Base-by-base conservation (phyloP, 495 filamentous ascomycete genomes). In the Aspergillus bridgeri region DNA sequence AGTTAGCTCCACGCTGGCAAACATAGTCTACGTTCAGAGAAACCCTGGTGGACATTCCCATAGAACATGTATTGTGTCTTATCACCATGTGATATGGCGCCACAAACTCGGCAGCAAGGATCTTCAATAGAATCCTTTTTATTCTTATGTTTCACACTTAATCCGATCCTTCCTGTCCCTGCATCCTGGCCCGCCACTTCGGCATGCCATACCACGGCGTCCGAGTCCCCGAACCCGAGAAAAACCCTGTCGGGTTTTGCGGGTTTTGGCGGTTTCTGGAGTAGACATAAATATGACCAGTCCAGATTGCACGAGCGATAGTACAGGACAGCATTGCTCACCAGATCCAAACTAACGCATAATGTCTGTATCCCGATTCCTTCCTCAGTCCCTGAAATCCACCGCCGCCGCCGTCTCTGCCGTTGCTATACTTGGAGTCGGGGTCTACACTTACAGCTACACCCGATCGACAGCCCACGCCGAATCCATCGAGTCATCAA, bases 401-500 rank as follows among this genome's bases (percentile, higher is more conserved):
- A 52, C 38, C 29, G 42, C 50, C 17, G 42, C 50, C 17, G 9
- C 43, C 2, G 38, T 42, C 33, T 52, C 50, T 19, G 50, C 18
- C 0, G 21, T 52, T 11, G 50, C 50, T 1, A 3, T 52, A 6
- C 22, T 56, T 20, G 61, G 68, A 6, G 23, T 65, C 3, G 68
- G 66, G 1, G 54, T 58, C 33, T 71, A 67, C 42, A 15, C 25
- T n/a, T n/a, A n/a, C n/a, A n/a, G n/a, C 25, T 64, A 59, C 38
- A 21, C 60, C 22, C 29, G 50, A 22, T 63, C 60, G 24, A 63
- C 51, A 6, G 63, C 48, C 17, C 50, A 65, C 33, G 69, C 67
- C 3, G 69, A 72, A 48, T 68, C 67, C 2, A 54, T 42, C 15
- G 59, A 65, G 47, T 11, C 59, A 3, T 60, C 59, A 3, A 58